A percentile compares a stretch with the other conserved stretches of the same genome.
Conservation (phyloP, 176 grass and related monocot species). For the Avena eriantha region DNA sequence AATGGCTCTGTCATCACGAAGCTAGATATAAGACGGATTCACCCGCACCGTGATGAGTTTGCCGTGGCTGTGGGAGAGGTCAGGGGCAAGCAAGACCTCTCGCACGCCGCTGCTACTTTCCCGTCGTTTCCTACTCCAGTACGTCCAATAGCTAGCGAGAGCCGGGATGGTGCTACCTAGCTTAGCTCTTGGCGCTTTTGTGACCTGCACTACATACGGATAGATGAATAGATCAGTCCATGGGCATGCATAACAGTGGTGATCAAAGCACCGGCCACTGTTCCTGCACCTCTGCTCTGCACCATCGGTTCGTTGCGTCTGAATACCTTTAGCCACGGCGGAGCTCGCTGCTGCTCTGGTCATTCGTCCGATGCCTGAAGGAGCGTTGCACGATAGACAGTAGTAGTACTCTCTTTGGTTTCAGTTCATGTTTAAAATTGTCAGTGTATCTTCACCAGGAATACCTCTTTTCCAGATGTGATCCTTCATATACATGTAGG, state of each 20-base stretch:
- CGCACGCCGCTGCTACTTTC: constrained; percentile 16
- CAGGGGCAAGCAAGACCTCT: not conserved
- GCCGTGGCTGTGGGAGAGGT: constrained; percentile 18
- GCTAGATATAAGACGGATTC: too few species aligned
- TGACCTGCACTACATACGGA: constrained; percentile 25
- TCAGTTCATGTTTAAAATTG: not conserved
- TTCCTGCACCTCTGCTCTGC: constrained; percentile 31
- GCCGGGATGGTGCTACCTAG: not conserved
- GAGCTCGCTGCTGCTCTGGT: not conserved
- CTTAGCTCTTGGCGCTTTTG: constrained; percentile 29
- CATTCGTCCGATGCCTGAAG: not conserved
- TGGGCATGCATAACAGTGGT: not conserved
- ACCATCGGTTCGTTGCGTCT: constrained; percentile 10
- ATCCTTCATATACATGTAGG: not conserved
- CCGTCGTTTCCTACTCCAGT: not conserved
- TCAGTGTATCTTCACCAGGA: not conserved
- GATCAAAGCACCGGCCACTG: not conserved
- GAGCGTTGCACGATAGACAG: not conserved
- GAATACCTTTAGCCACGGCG: not conserved
- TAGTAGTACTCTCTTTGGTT: not conserved
- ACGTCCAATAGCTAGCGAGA: too few species aligned
- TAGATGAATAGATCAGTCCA: not conserved
- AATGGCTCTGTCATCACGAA: too few species aligned
- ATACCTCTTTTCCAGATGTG: not conserved
- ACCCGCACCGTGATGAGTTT: constrained; percentile 13